Base-by-base conservation (phyloP, 345 rosid genomes). In the Citrus australasica region DNA sequence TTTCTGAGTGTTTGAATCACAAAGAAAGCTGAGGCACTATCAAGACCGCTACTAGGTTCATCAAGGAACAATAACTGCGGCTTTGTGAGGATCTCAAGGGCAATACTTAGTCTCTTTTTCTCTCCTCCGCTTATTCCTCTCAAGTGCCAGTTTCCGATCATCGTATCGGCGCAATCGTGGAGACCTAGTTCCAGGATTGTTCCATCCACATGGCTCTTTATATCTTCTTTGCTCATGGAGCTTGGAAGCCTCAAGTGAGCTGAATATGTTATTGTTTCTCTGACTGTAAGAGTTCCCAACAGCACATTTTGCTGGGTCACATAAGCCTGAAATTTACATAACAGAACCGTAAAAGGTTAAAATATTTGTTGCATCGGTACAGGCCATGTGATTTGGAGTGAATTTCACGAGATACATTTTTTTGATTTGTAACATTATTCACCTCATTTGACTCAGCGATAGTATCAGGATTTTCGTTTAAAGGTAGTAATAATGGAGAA, bases 41-140 rank as follows among this genome's bases (percentile, higher is more conserved):
- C 97, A 24, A 92, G 91, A 58, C 94, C 97, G 32, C 92, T 92
- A 0, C 91, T 90, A 51, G 97, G 97, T 72, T 92, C 97, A 58
- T 92, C 94, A 2, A 92, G 92, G 81, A 90, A 92, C 83, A 92
- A 71, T 38, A 90, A 35, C 5, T 51, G 83, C 0, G 97, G 97
- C 83, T 77, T 83, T 1, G 97, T 90, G 69, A 92, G 89, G 81
- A 92, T 90, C 84, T 90, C 97, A 10, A 92, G 82, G 8, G 90
- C 94, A 53, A 92, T 87, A 81, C 94, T 90, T 11, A 90, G 79
- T 74, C 97, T 79, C 88, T 92, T 92, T 88, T 83, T 92, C 82
- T 92, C 97, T 4, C 97, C 97, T 16, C 97, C 97, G 72, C 97
- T 92, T 78, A 90, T 82, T 14, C 97, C 97, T 86, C 97, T 88